These are phyloP conservation scores for Citrus glauca DNA, from an alignment of 345 rosid species.

Conservation along the genomic window DNA sequence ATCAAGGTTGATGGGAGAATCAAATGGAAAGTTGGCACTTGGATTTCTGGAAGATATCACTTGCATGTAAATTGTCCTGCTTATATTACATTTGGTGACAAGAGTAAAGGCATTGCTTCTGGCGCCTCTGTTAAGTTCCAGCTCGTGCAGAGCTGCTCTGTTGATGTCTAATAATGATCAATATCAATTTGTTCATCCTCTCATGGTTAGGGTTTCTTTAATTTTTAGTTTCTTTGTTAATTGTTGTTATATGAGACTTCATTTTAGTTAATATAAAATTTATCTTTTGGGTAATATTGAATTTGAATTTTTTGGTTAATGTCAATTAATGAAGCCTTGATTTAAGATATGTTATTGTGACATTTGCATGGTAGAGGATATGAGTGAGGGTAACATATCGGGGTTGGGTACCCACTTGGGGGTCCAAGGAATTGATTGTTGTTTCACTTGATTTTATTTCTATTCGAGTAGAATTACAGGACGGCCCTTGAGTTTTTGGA, in stretches of 20 bases:
- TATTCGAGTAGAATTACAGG: neutral
- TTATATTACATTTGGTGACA: constrained; percentile 22
- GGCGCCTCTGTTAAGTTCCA: constrained; percentile 49
- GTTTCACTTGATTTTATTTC: neutral
- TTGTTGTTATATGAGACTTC: neutral
- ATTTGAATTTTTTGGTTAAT: neutral
- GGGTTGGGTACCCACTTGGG: no score
- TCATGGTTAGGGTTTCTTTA: neutral
- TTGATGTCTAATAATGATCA: constrained; percentile 38
- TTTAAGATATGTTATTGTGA: no score
- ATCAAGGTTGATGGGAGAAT: constrained; percentile 52
- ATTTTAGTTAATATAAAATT: neutral
- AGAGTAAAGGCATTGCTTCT: constrained; percentile 7
- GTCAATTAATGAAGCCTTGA: no score
- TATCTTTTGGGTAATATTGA: neutral
- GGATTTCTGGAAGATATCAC: constrained; percentile 62
- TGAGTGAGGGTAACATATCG: no score
- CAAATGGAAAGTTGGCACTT: constrained; percentile 77
- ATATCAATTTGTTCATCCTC: neutral
- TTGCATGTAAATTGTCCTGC: constrained; percentile 66
- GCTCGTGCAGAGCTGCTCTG: constrained; percentile 46
- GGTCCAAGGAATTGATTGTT: neutral
- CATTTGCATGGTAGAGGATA: no score
- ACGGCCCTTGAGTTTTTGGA: neutral
- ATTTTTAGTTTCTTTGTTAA: neutral